Conservation (phyloP, 768 basidiomycete species). For the Leccinum olivaceopallidum region DNA sequence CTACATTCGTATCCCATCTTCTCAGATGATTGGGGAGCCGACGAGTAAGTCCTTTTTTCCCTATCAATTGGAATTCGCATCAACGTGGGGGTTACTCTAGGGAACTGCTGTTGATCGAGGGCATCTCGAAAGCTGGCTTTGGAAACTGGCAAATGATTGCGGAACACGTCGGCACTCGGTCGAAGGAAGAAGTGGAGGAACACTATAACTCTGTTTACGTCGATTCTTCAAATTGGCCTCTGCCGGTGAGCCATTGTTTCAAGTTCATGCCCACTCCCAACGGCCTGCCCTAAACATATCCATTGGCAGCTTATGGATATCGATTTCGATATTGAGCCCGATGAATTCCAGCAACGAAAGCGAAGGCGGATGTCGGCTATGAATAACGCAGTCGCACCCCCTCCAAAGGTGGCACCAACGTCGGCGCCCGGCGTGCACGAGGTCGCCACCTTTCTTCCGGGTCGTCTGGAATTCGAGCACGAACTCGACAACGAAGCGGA, state of each 20-base stretch:
- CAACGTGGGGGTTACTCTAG: constrained; percentile 38
- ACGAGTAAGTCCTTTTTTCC: constrained; percentile 64
- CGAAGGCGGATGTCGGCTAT: constrained; percentile 84
- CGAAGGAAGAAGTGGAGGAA: constrained; percentile 89
- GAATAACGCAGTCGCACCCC: constrained; percentile 54
- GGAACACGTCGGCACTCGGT: constrained; percentile 90
- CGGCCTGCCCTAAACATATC: not conserved
- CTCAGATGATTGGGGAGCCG: constrained; percentile 94
- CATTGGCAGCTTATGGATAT: constrained; percentile 42
- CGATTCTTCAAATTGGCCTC: constrained; percentile 73
- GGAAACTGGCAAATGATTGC: constrained; percentile 98
- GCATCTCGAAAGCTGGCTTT: constrained; percentile 81
- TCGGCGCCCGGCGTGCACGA: constrained; percentile 93
- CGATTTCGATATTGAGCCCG: constrained; percentile 70
- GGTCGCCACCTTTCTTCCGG: constrained; percentile 89
- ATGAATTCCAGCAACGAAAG: constrained; percentile 87
- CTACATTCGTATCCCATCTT: constrained; percentile 97
- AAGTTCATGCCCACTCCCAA: constrained; percentile 4
- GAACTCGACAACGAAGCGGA: constrained; percentile 98
- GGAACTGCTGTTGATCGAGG: constrained; percentile 88
- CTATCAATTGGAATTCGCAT: not conserved
- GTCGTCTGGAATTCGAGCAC: constrained; percentile 97
- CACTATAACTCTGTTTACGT: constrained; percentile 87
- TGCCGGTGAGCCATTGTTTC: constrained; percentile 58
- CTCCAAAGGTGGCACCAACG: constrained; percentile 75